A percentile compares a stretch with the other conserved stretches of the same genome.
Conservation (phyloP, 192 early-diverging fungal species). For the Rhizophagus clarus region DNA sequence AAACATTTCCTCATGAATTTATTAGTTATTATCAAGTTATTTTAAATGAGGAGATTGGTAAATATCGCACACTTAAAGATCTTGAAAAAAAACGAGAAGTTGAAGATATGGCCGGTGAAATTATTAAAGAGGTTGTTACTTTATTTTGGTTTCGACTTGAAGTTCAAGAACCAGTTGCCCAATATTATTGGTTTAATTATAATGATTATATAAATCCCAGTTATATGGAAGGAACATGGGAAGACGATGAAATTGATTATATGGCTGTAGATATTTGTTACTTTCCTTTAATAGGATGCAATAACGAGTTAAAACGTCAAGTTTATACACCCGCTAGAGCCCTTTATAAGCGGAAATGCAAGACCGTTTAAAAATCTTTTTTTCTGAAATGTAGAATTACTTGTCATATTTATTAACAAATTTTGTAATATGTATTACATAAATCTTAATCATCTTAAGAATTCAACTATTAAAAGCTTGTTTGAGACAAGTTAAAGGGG, state of each 20-base stretch:
- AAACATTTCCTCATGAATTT: background rate
- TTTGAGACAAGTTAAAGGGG: too few relatives aligned
- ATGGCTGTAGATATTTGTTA: slow-evolving; percentile 7
- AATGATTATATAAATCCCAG: background rate
- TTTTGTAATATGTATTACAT: too few relatives aligned
- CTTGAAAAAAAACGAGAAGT: background rate
- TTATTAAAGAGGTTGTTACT: background rate
- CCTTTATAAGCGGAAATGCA: too few relatives aligned
- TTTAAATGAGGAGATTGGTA: background rate
- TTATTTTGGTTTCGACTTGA: slow-evolving; percentile 10
- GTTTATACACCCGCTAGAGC: background rate
- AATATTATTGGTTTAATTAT: background rate
- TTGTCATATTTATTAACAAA: too few relatives aligned
- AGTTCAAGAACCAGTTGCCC: background rate
- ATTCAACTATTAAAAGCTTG: too few relatives aligned
- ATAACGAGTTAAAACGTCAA: background rate
- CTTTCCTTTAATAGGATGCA: slow-evolving; percentile 21
- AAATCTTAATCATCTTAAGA: too few relatives aligned
- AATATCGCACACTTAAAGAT: slow-evolving; percentile 7
- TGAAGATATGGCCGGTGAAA: background rate
- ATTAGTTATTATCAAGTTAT: background rate
- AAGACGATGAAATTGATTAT: background rate
- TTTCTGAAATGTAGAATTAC: too few relatives aligned
- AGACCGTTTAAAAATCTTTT: too few relatives aligned
- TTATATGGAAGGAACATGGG: background rate